phyloP scores from a whole-genome alignment of 2,329 filamentous ascomycete species.

The Pseudogymnoascus sp. region DNA sequence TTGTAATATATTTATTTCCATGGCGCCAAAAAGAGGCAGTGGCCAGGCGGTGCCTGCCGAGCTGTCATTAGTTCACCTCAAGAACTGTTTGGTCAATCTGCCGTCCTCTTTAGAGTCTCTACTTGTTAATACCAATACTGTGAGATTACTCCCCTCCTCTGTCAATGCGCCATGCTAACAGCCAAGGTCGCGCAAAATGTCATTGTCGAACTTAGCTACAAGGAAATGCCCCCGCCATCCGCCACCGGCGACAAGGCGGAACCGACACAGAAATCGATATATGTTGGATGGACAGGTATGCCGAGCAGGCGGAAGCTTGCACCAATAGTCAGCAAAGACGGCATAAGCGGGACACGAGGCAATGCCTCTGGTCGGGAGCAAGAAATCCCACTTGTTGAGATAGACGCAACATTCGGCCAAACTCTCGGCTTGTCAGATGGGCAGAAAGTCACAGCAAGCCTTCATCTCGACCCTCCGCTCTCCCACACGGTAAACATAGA shows the following conservation, averaged over 20 bases:
- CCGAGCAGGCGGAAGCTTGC: constrained; percentile 79
- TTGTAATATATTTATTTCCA: constrained; percentile 11
- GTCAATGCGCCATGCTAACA: constrained; percentile 15
- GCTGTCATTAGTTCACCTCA: constrained; percentile 77
- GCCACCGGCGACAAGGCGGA: constrained; percentile 40
- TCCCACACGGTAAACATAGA: constrained; percentile 96
- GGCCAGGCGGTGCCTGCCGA: constrained; percentile 67
- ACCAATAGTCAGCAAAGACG: constrained; percentile 67
- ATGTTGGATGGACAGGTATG: constrained; percentile 96
- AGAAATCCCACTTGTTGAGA: constrained; percentile 71
- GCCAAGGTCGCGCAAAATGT: constrained; percentile 85
- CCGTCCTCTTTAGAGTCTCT: constrained; percentile 77
- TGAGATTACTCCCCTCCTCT: constrained; percentile 41
- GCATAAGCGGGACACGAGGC: constrained; percentile 54
- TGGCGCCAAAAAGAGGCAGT: constrained; percentile 34
- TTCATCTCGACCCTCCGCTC: constrained; percentile 85
- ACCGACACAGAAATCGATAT: constrained; percentile 62
- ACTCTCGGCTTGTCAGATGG: constrained; percentile 73
- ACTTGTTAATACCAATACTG: constrained; percentile 83
- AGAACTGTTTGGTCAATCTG: constrained; percentile 92
- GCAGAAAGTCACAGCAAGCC: constrained; percentile 63
- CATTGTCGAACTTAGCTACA: constrained; percentile 82
- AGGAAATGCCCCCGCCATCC: constrained; percentile 48
- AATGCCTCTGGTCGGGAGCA: constrained; percentile 60
- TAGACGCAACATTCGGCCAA: constrained; percentile 78